These are phyloP conservation scores for Nitzschia sp. DNA, from an alignment of 108 stramenopile genomes.

Conservation along the genomic window DNA sequence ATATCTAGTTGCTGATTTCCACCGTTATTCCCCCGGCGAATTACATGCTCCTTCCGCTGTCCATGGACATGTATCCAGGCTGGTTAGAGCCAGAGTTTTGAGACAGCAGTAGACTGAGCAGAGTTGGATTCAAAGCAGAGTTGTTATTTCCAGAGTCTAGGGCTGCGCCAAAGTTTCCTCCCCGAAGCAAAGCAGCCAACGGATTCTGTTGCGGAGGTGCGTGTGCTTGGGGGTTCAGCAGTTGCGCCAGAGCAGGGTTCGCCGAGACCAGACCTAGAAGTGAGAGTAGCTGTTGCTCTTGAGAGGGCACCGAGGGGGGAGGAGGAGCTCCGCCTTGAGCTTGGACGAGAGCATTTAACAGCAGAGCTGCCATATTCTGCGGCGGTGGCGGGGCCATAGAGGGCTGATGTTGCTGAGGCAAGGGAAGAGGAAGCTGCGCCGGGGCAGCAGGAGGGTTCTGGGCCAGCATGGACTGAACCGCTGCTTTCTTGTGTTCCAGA, in stretches of 20 bases:
- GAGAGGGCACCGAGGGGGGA: background rate
- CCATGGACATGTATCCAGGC: too few species aligned
- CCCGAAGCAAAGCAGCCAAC: background rate
- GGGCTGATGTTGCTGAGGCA: background rate
- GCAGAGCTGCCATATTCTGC: background rate
- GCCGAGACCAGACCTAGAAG: background rate
- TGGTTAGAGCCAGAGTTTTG: background rate
- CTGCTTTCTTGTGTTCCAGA: background rate
- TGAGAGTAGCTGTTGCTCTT: constrained; percentile 3
- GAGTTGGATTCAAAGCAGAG: background rate
- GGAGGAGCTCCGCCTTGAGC: background rate
- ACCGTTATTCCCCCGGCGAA: too few species aligned
- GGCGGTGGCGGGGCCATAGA: background rate
- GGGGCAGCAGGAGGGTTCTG: background rate
- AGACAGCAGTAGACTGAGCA: background rate
- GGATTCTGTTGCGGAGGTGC: background rate
- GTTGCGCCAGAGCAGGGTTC: constrained; percentile 1
- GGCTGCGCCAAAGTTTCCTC: background rate
- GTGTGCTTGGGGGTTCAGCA: background rate
- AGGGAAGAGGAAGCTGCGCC: background rate
- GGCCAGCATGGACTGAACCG: background rate
- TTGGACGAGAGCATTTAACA: background rate
- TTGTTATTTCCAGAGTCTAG: background rate
- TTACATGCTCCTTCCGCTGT: too few species aligned
- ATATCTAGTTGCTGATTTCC: too few species aligned